Base-by-base conservation (phyloP, 352 stramenopile species). In the Globisporangium rhizosaccharum region DNA sequence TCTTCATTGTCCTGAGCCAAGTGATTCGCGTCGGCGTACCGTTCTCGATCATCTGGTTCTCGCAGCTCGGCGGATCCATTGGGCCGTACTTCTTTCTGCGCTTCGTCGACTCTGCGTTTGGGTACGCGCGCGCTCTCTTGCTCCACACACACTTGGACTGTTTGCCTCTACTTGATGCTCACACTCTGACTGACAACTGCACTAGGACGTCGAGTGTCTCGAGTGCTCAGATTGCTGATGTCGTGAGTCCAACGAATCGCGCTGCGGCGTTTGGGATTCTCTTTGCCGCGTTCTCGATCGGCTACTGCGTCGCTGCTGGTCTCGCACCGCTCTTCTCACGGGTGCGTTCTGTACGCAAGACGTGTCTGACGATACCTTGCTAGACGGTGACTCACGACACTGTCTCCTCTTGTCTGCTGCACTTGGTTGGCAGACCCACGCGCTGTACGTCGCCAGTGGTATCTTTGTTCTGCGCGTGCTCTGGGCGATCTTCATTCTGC, bases 41-140 rank as follows among this genome's bases (percentile, higher is more conserved):
- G 15, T 90, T 91, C 50, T 73, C 81, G 20, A 67, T 90, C 49
- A 82, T 91, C 60, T 85, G 79, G 47, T 90, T 92, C 49, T 75
- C 75, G 57, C 59, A 86, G 50, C 72, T 68, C 9, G 56, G 56
- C 30, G 78, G 81, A 0, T 72, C 77, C 41, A 90, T 92, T 41
- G 69, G 56, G 28, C 74, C 81, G 20, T 92, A 84, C 54, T 90
- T 86, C 33, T 30, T 77, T 15, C 62, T 89, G 3, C 73, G 66
- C 10, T 78, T 90, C 37, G 58, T 87, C 15, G 71, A 78, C 58
- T 76, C 64, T 7, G 71, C 77, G 20, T 85, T 89, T 52, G 71
- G 76, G 79, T 91, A 18, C 17, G 46, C 28, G 25, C 2, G 37
- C 37, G 15, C 33, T 26, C 28, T 37, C 8, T 26, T 23, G 23